phyloP scores from a whole-genome alignment of 495 filamentous ascomycete genomes.

The Xylaria intraflava region DNA sequence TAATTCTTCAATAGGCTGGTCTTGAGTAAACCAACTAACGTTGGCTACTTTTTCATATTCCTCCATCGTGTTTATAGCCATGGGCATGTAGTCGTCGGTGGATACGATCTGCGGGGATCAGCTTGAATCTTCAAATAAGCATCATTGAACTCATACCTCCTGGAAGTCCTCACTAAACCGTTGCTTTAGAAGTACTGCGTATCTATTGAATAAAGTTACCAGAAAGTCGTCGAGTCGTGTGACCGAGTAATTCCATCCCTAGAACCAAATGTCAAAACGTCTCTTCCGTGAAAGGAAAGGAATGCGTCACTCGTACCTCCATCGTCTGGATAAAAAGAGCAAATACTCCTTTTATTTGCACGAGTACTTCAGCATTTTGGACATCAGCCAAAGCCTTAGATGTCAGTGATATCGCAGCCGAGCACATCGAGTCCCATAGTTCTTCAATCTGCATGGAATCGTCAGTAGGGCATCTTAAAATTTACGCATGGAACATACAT shows the following conservation, averaged over 20 bases:
- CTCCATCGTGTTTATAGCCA: slow-evolving; percentile 83
- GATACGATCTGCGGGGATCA: slow-evolving; percentile 80
- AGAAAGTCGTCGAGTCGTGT: slow-evolving; percentile 72
- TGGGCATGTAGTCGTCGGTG: slow-evolving; percentile 98
- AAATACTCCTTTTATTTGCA: slow-evolving; percentile 88
- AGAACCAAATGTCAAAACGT: slow-evolving; percentile 18
- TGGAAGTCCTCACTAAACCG: slow-evolving; percentile 90
- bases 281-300: background rate
- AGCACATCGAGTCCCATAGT: slow-evolving; percentile 97
- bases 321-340: slow-evolving; percentile 96
- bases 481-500: slow-evolving; percentile 49
- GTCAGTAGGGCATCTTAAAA: slow-evolving; percentile 19
- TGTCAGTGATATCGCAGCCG: slow-evolving; percentile 73
- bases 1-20: slow-evolving; percentile 67
- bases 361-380: slow-evolving; percentile 72
- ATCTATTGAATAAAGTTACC: slow-evolving; percentile 82
- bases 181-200: slow-evolving; percentile 82
- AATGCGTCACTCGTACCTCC: slow-evolving; percentile 52
- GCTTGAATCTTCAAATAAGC: slow-evolving; percentile 51
- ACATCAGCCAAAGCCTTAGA: slow-evolving; percentile 68
- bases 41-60: slow-evolving; percentile 93
- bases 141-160: slow-evolving; percentile 50
- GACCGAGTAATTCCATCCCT: slow-evolving; percentile 89
- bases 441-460: slow-evolving; percentile 65
- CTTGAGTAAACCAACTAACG: slow-evolving; percentile 87